Conservation (phyloP, 1,139 yeast genomes). For the Pichia sp. region DNA sequence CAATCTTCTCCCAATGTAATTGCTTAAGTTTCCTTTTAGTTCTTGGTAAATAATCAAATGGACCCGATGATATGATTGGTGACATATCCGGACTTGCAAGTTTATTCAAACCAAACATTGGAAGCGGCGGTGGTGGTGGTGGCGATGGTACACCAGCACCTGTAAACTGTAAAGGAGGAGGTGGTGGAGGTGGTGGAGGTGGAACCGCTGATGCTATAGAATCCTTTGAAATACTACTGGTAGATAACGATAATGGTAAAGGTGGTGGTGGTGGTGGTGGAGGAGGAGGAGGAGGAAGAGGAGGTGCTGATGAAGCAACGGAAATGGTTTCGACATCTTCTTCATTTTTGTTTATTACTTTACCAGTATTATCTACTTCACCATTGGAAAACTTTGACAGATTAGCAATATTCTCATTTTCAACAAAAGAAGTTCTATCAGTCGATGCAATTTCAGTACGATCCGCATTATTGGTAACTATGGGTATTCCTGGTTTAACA, state of each 20-base stretch:
- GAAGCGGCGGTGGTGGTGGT: slow-evolving; percentile 37
- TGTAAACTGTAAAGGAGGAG: slow-evolving; percentile 26
- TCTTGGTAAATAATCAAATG: slow-evolving; percentile 60
- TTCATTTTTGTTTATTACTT: no score
- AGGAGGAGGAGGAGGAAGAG: slow-evolving; percentile 18
- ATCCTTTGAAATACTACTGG: no score
- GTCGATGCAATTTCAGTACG: no score
- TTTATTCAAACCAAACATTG: slow-evolving; percentile 29
- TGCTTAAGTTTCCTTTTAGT: slow-evolving; percentile 76
- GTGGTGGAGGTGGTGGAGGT: slow-evolving; percentile 25
- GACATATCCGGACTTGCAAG: slow-evolving; percentile 22
- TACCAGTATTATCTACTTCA: no score
- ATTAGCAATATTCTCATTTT: no score
- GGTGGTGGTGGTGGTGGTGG: slow-evolving; percentile 8
- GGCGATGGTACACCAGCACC: slow-evolving; percentile 32
- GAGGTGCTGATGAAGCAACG: not conserved
- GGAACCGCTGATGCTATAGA: not conserved
- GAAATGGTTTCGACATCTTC: no score
- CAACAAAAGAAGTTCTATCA: no score
- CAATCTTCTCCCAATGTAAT: slow-evolving; percentile 79
- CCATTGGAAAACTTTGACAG: no score
- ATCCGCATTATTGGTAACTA: no score
- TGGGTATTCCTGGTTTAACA: no score
- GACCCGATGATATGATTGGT: slow-evolving; percentile 33
- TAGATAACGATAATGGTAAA: not conserved